Conservation (phyloP, 257 asterid genomes). For the Solanum dulcamara region DNA sequence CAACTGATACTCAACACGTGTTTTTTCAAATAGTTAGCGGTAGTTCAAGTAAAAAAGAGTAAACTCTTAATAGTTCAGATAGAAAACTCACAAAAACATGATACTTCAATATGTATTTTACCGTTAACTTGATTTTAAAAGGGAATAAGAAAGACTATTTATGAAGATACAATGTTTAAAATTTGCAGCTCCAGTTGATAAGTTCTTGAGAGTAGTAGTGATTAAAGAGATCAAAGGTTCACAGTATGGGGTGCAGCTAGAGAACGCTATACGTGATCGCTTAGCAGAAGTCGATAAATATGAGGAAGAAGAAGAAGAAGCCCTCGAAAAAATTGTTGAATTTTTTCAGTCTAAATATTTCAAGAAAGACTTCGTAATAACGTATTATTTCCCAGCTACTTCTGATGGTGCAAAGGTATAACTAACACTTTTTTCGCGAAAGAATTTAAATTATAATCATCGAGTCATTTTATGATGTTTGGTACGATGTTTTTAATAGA, state of each 20-base stretch:
- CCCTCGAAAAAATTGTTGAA: conserved; percentile 38
- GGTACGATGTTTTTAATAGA: conserved; percentile 13
- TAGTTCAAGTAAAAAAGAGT: too few species aligned
- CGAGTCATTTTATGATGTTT: background rate
- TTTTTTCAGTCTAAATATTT: conserved; percentile 71
- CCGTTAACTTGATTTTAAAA: too few species aligned
- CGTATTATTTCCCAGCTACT: conserved; percentile 50
- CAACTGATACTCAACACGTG: background rate
- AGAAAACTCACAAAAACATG: background rate
- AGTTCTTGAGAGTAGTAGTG: conserved; percentile 63
- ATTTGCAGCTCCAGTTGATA: conserved; percentile 65
- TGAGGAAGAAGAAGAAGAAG: conserved; percentile 83
- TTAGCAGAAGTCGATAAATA: conserved; percentile 63
- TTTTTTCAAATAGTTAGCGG: too few species aligned
- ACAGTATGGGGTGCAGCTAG: conserved; percentile 76
- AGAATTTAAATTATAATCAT: background rate
- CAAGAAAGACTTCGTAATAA: conserved; percentile 40
- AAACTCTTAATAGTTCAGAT: background rate
- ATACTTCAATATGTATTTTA: background rate
- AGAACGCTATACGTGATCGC: conserved; percentile 66
- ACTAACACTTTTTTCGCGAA: background rate
- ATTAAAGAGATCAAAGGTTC: conserved; percentile 96
- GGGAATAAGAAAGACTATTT: background rate
- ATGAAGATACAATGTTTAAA: background rate
- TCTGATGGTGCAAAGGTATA: conserved; percentile 32